A percentile compares a stretch with the other conserved stretches of the same genome.
phyloP scores from a whole-genome alignment of 2,329 filamentous ascomycete species.

The Fusarium liriodendri region DNA sequence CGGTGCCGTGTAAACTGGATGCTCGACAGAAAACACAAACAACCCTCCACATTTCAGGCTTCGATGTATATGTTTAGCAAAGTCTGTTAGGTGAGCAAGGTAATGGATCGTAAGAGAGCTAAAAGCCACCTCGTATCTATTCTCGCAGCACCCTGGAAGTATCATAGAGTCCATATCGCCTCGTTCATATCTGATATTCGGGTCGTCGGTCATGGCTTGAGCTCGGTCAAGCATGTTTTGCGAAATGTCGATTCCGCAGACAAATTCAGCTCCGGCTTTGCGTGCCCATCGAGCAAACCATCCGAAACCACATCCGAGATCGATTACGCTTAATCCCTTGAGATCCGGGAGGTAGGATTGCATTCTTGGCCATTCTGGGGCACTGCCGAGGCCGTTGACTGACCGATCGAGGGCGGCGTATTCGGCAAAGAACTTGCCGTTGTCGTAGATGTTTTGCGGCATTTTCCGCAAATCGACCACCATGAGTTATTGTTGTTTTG shows the following conservation, averaged over 20 bases:
- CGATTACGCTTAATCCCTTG: not conserved
- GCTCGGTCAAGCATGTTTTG: not conserved
- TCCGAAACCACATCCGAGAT: not conserved
- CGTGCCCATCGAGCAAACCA: not conserved
- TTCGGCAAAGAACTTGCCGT: not conserved
- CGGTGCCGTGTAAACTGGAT: not conserved
- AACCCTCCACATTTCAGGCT: not conserved
- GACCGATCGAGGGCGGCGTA: not conserved
- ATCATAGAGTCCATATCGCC: not conserved
- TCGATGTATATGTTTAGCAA: not conserved
- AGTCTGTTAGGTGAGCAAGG: not conserved
- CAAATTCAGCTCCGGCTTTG: not conserved
- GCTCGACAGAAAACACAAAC: not conserved
- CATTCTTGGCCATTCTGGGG: not conserved
- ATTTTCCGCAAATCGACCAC: not conserved
- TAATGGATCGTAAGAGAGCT: not conserved
- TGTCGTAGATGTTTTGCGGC: not conserved
- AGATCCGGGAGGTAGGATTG: not conserved
- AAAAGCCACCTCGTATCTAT: not conserved
- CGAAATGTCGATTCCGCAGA: not conserved
- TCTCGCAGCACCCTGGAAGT: not conserved
- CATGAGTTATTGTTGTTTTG: not conserved
- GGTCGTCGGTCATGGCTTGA: not conserved
- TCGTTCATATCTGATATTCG: not conserved
- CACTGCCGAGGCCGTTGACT: not conserved